phyloP scores from a whole-genome alignment of 345 rosid species.

The Moringa oleifera region DNA sequence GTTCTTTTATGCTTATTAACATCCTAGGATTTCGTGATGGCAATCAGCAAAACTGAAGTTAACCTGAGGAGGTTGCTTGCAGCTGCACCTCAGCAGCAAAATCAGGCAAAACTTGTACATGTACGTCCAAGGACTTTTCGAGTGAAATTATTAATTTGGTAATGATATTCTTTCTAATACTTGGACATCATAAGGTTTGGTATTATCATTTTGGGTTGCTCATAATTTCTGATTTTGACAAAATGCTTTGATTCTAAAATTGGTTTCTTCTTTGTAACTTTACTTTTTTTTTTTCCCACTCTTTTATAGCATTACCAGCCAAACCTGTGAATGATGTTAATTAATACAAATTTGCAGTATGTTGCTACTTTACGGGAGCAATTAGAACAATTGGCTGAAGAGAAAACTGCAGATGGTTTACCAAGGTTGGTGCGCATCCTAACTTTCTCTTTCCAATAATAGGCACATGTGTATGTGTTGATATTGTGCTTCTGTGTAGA shows the following conservation, averaged over 20 bases:
- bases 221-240: not conserved
- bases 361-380: conserved; percentile 77
- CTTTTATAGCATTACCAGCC: not conserved
- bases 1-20: not conserved
- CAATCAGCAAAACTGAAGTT: conserved; percentile 70
- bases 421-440: conserved; percentile 43
- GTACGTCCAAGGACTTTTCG: conserved; percentile 23
- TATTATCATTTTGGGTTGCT: not conserved
- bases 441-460: not conserved
- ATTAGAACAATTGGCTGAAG: conserved; percentile 68
- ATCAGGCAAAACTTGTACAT: conserved; percentile 75
- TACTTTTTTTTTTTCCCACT: too few relatives aligned
- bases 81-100: conserved; percentile 68
- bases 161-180: not conserved
- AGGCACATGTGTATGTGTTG: not conserved
- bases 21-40: conserved; percentile 36
- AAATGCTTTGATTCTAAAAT: not conserved
- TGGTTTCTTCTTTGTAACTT: not conserved
- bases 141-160: not conserved
- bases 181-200: not conserved
- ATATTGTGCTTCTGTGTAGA: not conserved
- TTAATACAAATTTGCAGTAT: conserved; percentile 41
- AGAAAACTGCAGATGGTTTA: conserved; percentile 67
- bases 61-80: conserved; percentile 69
- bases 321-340: conserved; percentile 3